phyloP scores from a whole-genome alignment of 1,284 basidiomycete species.

The Blastosporella zonata region DNA sequence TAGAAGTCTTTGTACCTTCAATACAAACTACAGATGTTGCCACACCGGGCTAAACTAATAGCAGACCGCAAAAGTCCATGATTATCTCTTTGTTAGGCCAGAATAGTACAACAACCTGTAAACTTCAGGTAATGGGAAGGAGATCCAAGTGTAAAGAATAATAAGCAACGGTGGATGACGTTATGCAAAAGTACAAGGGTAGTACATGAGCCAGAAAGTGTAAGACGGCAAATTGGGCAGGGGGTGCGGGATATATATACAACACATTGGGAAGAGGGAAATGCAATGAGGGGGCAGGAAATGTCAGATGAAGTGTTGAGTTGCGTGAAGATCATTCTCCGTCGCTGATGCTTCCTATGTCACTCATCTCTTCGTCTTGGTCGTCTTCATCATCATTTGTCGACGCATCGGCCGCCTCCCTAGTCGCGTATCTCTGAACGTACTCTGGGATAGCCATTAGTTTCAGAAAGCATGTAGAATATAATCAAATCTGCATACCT shows the following conservation, averaged over 20 bases:
- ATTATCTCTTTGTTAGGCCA: constrained; percentile 12
- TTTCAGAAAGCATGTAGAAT: not conserved
- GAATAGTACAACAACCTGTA: constrained; percentile 17
- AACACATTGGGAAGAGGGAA: constrained; percentile 13
- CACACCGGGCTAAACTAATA: constrained; percentile 22
- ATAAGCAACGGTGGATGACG: constrained; percentile 6
- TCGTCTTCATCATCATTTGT: constrained; percentile 54
- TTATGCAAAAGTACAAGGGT: constrained; percentile 19
- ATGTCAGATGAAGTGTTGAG: not conserved
- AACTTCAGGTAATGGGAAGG: constrained; percentile 16
- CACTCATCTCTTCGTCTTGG: constrained; percentile 89
- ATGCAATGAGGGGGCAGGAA: constrained; percentile 14
- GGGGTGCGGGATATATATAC: constrained; percentile 21
- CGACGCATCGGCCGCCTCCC: constrained; percentile 72
- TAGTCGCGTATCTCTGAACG: constrained; percentile 81
- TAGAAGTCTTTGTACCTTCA: constrained; percentile 61
- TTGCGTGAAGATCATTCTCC: constrained; percentile 43
- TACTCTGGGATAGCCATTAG: constrained; percentile 56
- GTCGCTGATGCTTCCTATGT: constrained; percentile 85
- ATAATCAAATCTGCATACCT: constrained; percentile 43
- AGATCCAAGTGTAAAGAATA: constrained; percentile 16
- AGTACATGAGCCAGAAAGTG: constrained; percentile 3
- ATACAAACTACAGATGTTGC: constrained; percentile 27
- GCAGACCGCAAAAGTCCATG: constrained; percentile 4
- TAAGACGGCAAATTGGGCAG: constrained; percentile 3